A percentile compares a stretch with the other conserved stretches of the same genome.
These are phyloP conservation scores for Russula vinacea DNA, from an alignment of 768 basidiomycete species.

Conservation along the genomic window DNA sequence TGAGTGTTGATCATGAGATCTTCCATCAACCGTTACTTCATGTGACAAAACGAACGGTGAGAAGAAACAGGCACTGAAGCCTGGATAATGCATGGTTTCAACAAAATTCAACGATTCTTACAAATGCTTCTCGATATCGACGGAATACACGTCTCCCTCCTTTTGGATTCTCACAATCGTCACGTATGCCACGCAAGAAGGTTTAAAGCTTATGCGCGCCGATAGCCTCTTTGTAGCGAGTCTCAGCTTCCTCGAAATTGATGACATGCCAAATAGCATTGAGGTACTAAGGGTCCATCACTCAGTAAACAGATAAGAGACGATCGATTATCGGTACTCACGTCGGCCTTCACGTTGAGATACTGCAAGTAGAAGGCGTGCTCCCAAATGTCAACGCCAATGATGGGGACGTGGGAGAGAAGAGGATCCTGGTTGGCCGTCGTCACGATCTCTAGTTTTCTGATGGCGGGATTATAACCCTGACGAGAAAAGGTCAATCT, in stretches of 20 bases:
- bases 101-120: background rate
- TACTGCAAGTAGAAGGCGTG: slow-evolving; percentile 97
- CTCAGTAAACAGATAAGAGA: background rate
- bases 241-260: slow-evolving; percentile 74
- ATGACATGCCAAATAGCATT: slow-evolving; percentile 72
- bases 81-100: background rate
- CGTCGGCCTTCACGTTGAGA: slow-evolving; percentile 90
- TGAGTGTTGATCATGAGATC: background rate
- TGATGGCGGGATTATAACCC: slow-evolving; percentile 66
- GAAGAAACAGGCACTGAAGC: background rate
- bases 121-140: slow-evolving; percentile 9
- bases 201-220: slow-evolving; percentile 41
- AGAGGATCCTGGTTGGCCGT: slow-evolving; percentile 97
- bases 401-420: slow-evolving; percentile 69
- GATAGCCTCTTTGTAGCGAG: slow-evolving; percentile 50
- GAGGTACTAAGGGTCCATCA: slow-evolving; percentile 51
- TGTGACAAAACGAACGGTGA: background rate
- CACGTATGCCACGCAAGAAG: background rate
- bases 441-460: slow-evolving; percentile 80
- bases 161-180: slow-evolving; percentile 1
- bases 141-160: background rate
- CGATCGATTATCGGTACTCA: slow-evolving; percentile 42
- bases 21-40: background rate
- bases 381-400: slow-evolving; percentile 95
- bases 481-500: slow-evolving; percentile 33